phyloP scores from a whole-genome alignment of 1,139 yeast genomes.

The Debaryomyces subglobosus region DNA sequence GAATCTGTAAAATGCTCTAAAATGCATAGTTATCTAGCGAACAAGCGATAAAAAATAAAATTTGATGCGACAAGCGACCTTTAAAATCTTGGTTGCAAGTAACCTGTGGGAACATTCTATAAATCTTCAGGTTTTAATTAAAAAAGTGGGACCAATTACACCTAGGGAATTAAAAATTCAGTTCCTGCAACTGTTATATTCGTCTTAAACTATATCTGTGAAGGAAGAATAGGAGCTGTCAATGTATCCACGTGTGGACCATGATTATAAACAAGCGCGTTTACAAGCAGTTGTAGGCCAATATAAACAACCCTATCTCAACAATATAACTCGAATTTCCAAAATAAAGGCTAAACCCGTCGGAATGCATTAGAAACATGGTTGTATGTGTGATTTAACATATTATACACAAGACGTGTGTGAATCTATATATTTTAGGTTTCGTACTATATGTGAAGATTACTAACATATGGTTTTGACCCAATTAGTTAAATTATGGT shows the following conservation, averaged over 20 bases:
- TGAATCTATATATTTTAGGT: too few relatives aligned
- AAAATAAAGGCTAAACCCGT: too few relatives aligned
- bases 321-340: too few relatives aligned
- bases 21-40: not conserved
- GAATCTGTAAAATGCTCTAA: not conserved
- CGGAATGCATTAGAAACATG: too few relatives aligned
- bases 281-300: not conserved
- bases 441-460: too few relatives aligned
- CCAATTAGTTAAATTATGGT: too few relatives aligned
- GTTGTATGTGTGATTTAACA: too few relatives aligned
- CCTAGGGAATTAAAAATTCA: not conserved
- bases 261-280: not conserved
- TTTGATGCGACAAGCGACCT: not conserved
- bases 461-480: too few relatives aligned
- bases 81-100: not conserved
- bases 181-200: not conserved
- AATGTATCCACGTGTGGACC: not conserved
- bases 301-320: too few relatives aligned
- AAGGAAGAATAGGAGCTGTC: not conserved
- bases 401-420: too few relatives aligned
- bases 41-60: not conserved
- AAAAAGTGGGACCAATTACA: not conserved
- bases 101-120: not conserved
- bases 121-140: not conserved
- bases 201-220: not conserved